These are phyloP conservation scores for Cladosporium sp. DNA, from an alignment of 2,329 filamentous ascomycete genomes.

Conservation along the genomic window DNA sequence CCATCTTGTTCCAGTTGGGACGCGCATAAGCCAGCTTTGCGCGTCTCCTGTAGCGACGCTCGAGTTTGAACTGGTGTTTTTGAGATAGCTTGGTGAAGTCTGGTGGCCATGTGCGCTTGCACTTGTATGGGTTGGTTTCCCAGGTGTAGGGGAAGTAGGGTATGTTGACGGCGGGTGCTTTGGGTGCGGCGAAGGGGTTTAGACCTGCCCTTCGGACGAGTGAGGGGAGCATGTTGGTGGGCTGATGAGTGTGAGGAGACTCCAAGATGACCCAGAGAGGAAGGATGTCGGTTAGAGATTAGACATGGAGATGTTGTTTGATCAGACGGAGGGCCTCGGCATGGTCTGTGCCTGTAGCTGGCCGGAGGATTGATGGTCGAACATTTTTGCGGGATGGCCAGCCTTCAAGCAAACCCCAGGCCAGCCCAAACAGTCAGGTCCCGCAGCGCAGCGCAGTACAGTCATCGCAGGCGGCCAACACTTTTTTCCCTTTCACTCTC, in stretches of 20 bases:
- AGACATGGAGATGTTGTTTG: too few species aligned
- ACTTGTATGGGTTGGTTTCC: slow-evolving; percentile 55
- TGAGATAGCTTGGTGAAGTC: slow-evolving; percentile 65
- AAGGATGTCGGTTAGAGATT: slow-evolving; percentile 8
- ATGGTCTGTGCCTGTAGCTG: background rate
- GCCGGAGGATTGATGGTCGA: too few species aligned
- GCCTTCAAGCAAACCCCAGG: too few species aligned
- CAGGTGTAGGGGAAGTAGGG: slow-evolving; percentile 31
- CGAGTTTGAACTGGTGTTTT: slow-evolving; percentile 72
- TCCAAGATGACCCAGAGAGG: slow-evolving; percentile 1
- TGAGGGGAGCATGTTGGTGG: slow-evolving; percentile 6
- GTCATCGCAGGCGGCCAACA: slow-evolving; percentile 8
- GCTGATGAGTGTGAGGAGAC: background rate
- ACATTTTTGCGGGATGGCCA: too few species aligned
- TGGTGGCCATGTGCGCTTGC: slow-evolving; percentile 73
- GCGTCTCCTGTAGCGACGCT: slow-evolving; percentile 72
- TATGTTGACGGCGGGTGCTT: slow-evolving; percentile 4
- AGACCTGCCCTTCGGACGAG: slow-evolving; percentile 2
- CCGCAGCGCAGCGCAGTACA: background rate
- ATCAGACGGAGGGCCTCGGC: too few species aligned
- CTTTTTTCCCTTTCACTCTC: background rate
- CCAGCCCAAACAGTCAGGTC: too few species aligned
- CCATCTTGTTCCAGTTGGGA: slow-evolving; percentile 60
- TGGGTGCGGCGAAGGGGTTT: slow-evolving; percentile 12
- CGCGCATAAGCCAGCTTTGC: slow-evolving; percentile 57